Evolutionary conservation across 2,329 filamentous ascomycete genomes (phyloP).

Genomic region (Aspergillus arachidicola): DNA sequence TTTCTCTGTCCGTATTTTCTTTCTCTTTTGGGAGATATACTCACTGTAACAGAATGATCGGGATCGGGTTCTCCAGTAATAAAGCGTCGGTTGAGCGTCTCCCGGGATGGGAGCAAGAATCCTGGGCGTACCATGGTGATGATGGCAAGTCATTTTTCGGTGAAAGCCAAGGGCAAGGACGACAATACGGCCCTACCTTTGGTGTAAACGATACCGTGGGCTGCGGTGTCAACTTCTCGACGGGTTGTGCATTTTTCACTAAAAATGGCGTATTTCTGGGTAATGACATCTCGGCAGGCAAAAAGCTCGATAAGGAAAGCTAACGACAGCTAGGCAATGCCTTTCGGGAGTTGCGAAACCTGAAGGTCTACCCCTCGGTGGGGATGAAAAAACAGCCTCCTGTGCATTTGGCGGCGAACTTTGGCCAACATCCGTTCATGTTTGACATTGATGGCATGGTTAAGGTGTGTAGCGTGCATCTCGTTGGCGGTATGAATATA

Average conservation of each 20-base stretch:
- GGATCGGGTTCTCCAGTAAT: constrained; percentile 62
- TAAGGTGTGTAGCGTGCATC: constrained; percentile 56
- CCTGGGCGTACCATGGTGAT: constrained; percentile 69
- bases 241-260: constrained; percentile 65
- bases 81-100: constrained; percentile 63
- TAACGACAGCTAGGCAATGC: constrained; percentile 56
- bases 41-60: constrained; percentile 41
- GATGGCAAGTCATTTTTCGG: constrained; percentile 66
- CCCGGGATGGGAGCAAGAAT: constrained; percentile 67
- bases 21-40: neutral
- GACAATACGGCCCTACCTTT: constrained; percentile 63
- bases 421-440: constrained; percentile 73
- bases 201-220: constrained; percentile 62
- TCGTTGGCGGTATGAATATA: no score
- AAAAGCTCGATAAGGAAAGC: neutral
- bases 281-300: constrained; percentile 29
- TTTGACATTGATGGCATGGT: constrained; percentile 91
- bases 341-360: constrained; percentile 48
- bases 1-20: neutral
- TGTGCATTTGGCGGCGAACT: constrained; percentile 63
- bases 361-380: constrained; percentile 57
- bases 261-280: constrained; percentile 64
- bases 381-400: constrained; percentile 66
- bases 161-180: constrained; percentile 56
- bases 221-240: constrained; percentile 67